Conservation (phyloP, 768 basidiomycete species). For the Amanita thiersii region DNA sequence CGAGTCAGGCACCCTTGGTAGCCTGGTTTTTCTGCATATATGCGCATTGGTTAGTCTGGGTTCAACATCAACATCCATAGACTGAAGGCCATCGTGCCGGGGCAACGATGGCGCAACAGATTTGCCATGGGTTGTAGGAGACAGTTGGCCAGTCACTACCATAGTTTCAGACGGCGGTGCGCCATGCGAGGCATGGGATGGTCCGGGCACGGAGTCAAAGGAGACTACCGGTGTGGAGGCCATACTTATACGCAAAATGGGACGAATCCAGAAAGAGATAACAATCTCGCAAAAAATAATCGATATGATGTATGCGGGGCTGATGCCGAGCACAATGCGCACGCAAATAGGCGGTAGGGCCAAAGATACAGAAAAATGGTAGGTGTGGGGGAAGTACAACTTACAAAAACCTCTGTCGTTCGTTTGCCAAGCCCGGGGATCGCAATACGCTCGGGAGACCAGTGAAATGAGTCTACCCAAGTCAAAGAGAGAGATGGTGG, state of each 20-base stretch:
- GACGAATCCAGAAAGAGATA: too few relatives aligned
- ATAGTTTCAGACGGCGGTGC: not conserved
- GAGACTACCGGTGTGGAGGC: not conserved
- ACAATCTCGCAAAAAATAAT: too few relatives aligned
- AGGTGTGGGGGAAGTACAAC: conserved; percentile 3
- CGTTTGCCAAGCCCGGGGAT: not conserved
- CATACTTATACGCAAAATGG: conserved; percentile 3
- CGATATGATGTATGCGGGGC: not conserved
- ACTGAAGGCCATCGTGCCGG: not conserved
- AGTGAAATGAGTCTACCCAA: not conserved
- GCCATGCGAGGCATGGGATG: conserved; percentile 1
- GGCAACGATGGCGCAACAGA: not conserved
- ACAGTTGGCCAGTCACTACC: conserved; percentile 1
- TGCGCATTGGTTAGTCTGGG: conserved; percentile 42
- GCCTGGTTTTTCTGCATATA: conserved; percentile 49
- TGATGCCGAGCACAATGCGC: not conserved
- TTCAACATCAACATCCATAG: conserved; percentile 22
- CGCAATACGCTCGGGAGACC: not conserved
- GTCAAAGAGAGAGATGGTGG: not conserved
- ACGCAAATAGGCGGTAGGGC: not conserved
- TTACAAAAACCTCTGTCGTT: not conserved
- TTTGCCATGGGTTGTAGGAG: not conserved
- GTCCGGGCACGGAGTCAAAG: not conserved
- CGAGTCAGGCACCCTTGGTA: conserved; percentile 41
- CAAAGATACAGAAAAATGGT: conserved; percentile 2